Evolutionary conservation across 257 asterid species (phyloP), one percentile per base, ranked within the genome.

Genomic region (Penstemon eatonii): DNA sequence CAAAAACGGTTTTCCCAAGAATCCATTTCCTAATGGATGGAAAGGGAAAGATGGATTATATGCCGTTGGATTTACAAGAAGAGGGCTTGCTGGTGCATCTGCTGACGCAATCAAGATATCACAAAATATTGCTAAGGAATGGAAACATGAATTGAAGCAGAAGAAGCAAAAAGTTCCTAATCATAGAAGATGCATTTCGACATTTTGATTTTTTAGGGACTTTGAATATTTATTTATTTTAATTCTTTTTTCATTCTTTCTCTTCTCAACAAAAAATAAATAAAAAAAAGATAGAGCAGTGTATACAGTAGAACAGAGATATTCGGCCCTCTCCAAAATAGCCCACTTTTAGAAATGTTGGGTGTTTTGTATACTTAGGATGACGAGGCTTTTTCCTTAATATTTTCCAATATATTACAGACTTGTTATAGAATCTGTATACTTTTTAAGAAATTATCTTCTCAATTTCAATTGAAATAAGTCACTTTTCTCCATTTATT

Each of bases 31-130:
- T 4, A 67, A 83, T 63, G 87, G 86, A 0, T 92, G 98, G 98
- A 92, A 89, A 79, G 98, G 98, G 38, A 78, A 84, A 3, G 79
- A 71, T 0, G 98, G 98, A 0, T 75, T 92, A 0, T 92, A 92
- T 72, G 98, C 95, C 0, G 93, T 85, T 57, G 98, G 98, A 40
- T 92, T 92, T 68, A 86, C 98, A 52, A 85, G 88, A 83, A 88
- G 81, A 86, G 98, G 98, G 85, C 87, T 92, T 1, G 71, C 95
- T 46, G 98, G 98, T 58, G 85, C 87, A 25, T 92, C 95, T 55
- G 92, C 93, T 12, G 98, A 92, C 33, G 96, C 98, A 1, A 55
- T 78, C 5, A 87, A 84, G 60, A 86, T 85, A 54, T 78, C 98
- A 6, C 84, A 83, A 67, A 97, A 92, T 37, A 92, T 92, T 70